phyloP scores from a whole-genome alignment of 768 basidiomycete species.

The Termitomyces sp. region DNA sequence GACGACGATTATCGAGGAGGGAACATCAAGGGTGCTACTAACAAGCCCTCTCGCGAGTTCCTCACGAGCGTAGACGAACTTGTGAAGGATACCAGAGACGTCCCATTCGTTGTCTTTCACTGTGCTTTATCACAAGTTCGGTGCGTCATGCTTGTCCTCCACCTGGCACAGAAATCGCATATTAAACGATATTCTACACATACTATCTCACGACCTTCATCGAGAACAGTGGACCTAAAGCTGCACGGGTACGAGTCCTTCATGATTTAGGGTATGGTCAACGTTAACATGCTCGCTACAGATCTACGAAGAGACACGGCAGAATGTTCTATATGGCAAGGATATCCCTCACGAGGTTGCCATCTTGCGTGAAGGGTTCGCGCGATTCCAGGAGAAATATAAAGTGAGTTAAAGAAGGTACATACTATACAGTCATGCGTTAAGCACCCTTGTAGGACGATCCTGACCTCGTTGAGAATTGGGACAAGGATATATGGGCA shows the following conservation, averaged over 20 bases:
- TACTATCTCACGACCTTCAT: neutral
- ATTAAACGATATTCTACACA: neutral
- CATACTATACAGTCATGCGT: neutral
- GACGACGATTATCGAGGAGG: constrained; percentile 79
- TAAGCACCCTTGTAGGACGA: constrained; percentile 40
- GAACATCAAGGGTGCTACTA: constrained; percentile 64
- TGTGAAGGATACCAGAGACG: constrained; percentile 54
- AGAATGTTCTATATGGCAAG: constrained; percentile 39
- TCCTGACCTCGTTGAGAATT: constrained; percentile 69
- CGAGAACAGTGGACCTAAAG: constrained; percentile 65
- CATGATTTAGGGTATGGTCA: neutral
- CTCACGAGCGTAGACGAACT: constrained; percentile 52
- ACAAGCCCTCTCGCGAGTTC: constrained; percentile 63
- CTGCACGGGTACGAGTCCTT: constrained; percentile 54
- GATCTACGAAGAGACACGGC: constrained; percentile 68
- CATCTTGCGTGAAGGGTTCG: constrained; percentile 72
- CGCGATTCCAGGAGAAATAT: constrained; percentile 64
- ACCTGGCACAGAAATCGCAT: neutral
- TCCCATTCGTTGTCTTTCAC: constrained; percentile 71
- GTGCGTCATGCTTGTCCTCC: constrained; percentile 35
- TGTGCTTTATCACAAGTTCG: constrained; percentile 74
- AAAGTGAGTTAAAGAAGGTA: constrained; percentile 37
- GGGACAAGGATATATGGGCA: constrained; percentile 65
- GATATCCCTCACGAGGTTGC: constrained; percentile 50
- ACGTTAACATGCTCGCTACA: constrained; percentile 21